phyloP scores from a whole-genome alignment of 2,329 filamentous ascomycete genomes.

The Bipolaris bicolor region DNA sequence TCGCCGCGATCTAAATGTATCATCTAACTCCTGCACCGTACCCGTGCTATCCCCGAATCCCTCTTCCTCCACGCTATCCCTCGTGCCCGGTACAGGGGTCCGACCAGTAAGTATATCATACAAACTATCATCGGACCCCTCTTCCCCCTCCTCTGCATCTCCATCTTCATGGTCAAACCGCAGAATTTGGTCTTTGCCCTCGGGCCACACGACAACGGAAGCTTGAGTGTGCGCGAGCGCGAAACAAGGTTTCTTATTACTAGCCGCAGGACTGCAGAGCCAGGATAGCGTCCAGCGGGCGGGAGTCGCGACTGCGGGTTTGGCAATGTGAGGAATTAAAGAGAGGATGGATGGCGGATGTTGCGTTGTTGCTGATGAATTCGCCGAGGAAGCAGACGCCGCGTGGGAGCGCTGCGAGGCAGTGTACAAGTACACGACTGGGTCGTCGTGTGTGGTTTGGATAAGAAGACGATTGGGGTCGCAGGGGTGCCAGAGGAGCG shows the following conservation, averaged over 20 bases:
- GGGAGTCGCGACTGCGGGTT: slow-evolving; percentile 28
- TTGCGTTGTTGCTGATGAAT: slow-evolving; percentile 12
- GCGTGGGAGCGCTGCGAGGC: slow-evolving; percentile 4
- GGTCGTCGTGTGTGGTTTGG: slow-evolving; percentile 50
- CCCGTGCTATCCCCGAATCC: slow-evolving; percentile 33
- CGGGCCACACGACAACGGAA: slow-evolving; percentile 52
- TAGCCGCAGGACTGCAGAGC: slow-evolving; percentile 27
- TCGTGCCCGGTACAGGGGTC: slow-evolving; percentile 48
- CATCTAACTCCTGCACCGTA: slow-evolving; percentile 44
- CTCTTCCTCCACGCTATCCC: slow-evolving; percentile 16
- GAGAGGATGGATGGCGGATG: slow-evolving; percentile 34
- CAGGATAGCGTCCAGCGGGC: slow-evolving; percentile 36
- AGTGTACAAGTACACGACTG: slow-evolving; percentile 51
- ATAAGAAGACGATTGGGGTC: slow-evolving; percentile 49
- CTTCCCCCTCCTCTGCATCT: slow-evolving; percentile 17
- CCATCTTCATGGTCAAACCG: slow-evolving; percentile 28
- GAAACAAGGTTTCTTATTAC: slow-evolving; percentile 44
- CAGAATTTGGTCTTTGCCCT: slow-evolving; percentile 47
- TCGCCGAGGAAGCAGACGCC: slow-evolving; percentile 5
- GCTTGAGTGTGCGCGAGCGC: slow-evolving; percentile 45
- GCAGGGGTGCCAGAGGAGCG: slow-evolving; percentile 53
- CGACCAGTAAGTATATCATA: slow-evolving; percentile 56
- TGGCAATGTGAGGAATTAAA: slow-evolving; percentile 30
- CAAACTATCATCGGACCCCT: slow-evolving; percentile 54
- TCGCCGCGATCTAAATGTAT: slow-evolving; percentile 53